These are phyloP conservation scores for Cordyceps pruinosa DNA, from an alignment of 2,329 filamentous ascomycete species.

Conservation along the genomic window DNA sequence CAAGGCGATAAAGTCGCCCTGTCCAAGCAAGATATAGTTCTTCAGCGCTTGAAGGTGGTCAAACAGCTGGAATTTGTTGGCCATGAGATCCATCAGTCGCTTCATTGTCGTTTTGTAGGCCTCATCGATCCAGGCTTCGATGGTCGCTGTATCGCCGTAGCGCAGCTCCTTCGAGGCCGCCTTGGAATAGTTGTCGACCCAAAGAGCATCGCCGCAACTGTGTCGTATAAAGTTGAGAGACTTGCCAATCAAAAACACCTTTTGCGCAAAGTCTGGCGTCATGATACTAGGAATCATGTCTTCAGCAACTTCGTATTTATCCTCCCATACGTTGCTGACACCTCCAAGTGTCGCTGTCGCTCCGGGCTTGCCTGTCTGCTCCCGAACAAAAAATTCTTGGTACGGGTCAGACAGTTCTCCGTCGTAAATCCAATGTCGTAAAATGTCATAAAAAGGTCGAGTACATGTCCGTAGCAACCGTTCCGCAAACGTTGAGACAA, in stretches of 20 bases:
- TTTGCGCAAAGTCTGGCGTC: conserved; percentile 86
- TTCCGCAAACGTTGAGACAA: conserved; percentile 89
- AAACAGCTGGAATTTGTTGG: conserved; percentile 88
- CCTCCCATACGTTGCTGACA: conserved; percentile 92
- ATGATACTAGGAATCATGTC: conserved; percentile 91
- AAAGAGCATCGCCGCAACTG: conserved; percentile 85
- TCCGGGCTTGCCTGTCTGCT: conserved; percentile 55
- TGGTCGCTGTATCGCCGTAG: conserved; percentile 86
- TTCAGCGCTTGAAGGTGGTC: conserved; percentile 88
- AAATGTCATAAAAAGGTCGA: conserved; percentile 90
- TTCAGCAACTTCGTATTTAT: conserved; percentile 84
- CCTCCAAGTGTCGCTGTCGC: conserved; percentile 48
- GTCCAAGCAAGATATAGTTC: conserved; percentile 87
- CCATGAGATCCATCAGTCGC: conserved; percentile 87
- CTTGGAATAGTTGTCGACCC: conserved; percentile 95
- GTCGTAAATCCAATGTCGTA: conserved; percentile 96
- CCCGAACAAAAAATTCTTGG: conserved; percentile 87
- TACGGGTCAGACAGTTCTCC: conserved; percentile 96
- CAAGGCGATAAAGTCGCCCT: conserved; percentile 94
- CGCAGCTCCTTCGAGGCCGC: conserved; percentile 83
- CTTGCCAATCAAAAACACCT: conserved; percentile 95
- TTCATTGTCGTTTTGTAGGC: conserved; percentile 98
- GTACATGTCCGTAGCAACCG: conserved; percentile 81
- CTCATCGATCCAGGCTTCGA: conserved; percentile 91
- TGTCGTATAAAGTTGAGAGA: conserved; percentile 97